These are phyloP conservation scores for Claviceps maximensis DNA, from an alignment of 2,329 filamentous ascomycete genomes.

Conservation along the genomic window DNA sequence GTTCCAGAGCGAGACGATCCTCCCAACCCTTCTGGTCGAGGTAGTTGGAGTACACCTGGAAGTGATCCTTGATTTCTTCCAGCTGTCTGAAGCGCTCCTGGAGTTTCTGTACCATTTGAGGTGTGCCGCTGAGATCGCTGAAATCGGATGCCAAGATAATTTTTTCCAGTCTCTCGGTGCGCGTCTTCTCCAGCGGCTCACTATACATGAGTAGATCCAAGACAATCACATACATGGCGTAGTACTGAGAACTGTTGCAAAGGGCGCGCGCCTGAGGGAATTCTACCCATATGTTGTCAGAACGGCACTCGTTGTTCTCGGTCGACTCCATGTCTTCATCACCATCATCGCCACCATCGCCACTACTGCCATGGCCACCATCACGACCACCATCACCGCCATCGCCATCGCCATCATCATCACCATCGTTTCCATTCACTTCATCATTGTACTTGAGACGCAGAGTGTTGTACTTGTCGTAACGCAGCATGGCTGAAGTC, in stretches of 20 bases:
- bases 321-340: slow-evolving; percentile 32
- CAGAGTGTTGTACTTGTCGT: slow-evolving; percentile 96
- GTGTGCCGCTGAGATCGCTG: slow-evolving; percentile 85
- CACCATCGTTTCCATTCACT: slow-evolving; percentile 50
- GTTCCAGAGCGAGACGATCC: slow-evolving; percentile 76
- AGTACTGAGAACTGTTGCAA: slow-evolving; percentile 95
- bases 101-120: slow-evolving; percentile 80
- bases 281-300: slow-evolving; percentile 93
- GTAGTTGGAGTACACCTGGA: slow-evolving; percentile 80
- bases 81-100: slow-evolving; percentile 89
- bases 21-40: slow-evolving; percentile 86
- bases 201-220: slow-evolving; percentile 91
- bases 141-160: slow-evolving; percentile 99
- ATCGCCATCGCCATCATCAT: slow-evolving; percentile 32
- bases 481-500: slow-evolving; percentile 85
- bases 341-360: slow-evolving; percentile 17
- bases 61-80: slow-evolving; percentile 91
- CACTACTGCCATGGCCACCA: slow-evolving; percentile 5
- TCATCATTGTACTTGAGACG: slow-evolving; percentile 96
- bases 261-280: slow-evolving; percentile 90
- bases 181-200: slow-evolving; percentile 93
- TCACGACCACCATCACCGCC: slow-evolving; percentile 22
- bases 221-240: slow-evolving; percentile 95
- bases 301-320: slow-evolving; percentile 58
- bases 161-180: slow-evolving; percentile 88